Evolutionary conservation across 2,329 filamentous ascomycete genomes (phyloP).

Genomic region (Orbilia javanica): DNA sequence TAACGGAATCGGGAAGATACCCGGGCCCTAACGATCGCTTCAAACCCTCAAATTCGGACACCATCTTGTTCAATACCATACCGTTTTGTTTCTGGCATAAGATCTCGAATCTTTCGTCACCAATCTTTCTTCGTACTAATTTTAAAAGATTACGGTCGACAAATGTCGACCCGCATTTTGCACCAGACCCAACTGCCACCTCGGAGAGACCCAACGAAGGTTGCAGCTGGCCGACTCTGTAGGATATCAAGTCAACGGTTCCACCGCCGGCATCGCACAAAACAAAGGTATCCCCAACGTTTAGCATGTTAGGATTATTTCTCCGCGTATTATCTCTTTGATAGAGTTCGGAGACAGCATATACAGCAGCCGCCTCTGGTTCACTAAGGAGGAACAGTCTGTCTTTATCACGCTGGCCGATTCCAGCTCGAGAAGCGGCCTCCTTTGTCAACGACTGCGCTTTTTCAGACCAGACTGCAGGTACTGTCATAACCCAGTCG

Average conservation of each 20-base stretch:
- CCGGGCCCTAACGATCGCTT: slow-evolving; percentile 47
- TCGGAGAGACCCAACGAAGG: slow-evolving; percentile 51
- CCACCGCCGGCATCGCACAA: slow-evolving; percentile 74
- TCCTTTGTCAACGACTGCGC: slow-evolving; percentile 70
- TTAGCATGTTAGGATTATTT: slow-evolving; percentile 62
- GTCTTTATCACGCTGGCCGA: slow-evolving; percentile 70
- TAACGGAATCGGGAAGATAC: slow-evolving; percentile 26
- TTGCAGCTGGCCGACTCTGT: slow-evolving; percentile 79
- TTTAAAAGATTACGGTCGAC: slow-evolving; percentile 47
- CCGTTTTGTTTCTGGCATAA: slow-evolving; percentile 39
- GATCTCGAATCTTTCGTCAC: slow-evolving; percentile 35
- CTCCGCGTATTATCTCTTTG: slow-evolving; percentile 38
- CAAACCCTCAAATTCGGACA: slow-evolving; percentile 46
- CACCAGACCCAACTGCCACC: slow-evolving; percentile 53
- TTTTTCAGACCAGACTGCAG: slow-evolving; percentile 72
- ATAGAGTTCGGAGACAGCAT: slow-evolving; percentile 58
- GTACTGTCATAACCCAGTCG: slow-evolving; percentile 72
- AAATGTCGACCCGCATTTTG: slow-evolving; percentile 53
- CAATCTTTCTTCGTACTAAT: slow-evolving; percentile 38
- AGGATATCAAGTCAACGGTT: slow-evolving; percentile 89
- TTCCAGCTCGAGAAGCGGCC: slow-evolving; percentile 67
- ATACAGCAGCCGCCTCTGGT: slow-evolving; percentile 63
- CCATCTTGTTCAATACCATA: slow-evolving; percentile 49
- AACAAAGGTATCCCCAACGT: slow-evolving; percentile 69
- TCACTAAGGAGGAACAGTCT: slow-evolving; percentile 61